phyloP scores from a whole-genome alignment of 2,329 filamentous ascomycete genomes.

The Neonectria ditissima region DNA sequence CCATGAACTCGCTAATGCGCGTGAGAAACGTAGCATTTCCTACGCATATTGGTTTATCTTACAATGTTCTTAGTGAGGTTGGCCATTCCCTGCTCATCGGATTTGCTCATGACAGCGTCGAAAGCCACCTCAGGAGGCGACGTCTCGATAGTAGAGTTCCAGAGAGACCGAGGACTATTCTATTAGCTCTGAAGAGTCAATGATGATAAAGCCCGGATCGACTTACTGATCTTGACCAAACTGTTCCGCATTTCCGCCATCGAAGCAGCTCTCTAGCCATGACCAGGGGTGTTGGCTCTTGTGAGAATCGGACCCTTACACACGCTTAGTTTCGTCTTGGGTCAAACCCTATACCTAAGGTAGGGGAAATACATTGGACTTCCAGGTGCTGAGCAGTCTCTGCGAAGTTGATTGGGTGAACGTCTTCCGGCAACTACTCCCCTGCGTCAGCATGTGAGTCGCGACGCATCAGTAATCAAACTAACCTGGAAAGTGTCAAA shows the following conservation, averaged over 20 bases:
- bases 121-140: slow-evolving; percentile 71
- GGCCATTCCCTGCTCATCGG: slow-evolving; percentile 64
- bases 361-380: slow-evolving; percentile 48
- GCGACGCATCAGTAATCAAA: slow-evolving; percentile 14
- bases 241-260: slow-evolving; percentile 28
- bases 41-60: slow-evolving; percentile 40
- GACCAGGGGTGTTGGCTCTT: slow-evolving; percentile 73
- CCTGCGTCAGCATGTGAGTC: not conserved
- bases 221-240: slow-evolving; percentile 41
- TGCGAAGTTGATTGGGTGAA: slow-evolving; percentile 46
- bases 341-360: too few species aligned
- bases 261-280: slow-evolving; percentile 40
- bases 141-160: slow-evolving; percentile 49
- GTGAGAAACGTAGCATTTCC: slow-evolving; percentile 25
- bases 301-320: slow-evolving; percentile 77
- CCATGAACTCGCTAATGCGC: slow-evolving; percentile 71
- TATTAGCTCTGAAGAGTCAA: slow-evolving; percentile 17
- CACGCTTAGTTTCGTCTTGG: slow-evolving; percentile 19
- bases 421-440: slow-evolving; percentile 48
- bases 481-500: slow-evolving; percentile 57
- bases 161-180: slow-evolving; percentile 34
- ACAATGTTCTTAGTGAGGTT: slow-evolving; percentile 75
- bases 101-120: slow-evolving; percentile 66
- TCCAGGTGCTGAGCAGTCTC: slow-evolving; percentile 47
- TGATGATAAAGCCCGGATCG: not conserved